These are phyloP conservation scores for Camellia oleifera DNA, from an alignment of 179 eudicot genomes.

Conservation along the genomic window DNA sequence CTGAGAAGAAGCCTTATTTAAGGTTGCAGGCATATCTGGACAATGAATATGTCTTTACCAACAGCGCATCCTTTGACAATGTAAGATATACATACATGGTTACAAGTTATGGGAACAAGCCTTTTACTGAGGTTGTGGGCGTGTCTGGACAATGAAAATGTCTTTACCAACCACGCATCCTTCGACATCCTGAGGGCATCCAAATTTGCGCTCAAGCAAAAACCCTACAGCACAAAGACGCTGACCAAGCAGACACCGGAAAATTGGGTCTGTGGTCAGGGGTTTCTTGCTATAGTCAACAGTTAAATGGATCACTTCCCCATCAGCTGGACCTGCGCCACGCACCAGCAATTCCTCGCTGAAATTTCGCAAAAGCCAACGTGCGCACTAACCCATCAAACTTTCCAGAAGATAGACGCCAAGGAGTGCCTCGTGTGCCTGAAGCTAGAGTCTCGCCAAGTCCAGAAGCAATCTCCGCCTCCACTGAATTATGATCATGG, in stretches of 20 bases:
- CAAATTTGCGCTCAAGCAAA: constrained; percentile 78
- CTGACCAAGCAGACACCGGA: constrained; percentile 68
- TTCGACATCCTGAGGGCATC: constrained; percentile 87
- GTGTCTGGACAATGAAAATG: constrained; percentile 77
- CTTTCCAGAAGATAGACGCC: constrained; percentile 77
- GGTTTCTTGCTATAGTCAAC: constrained; percentile 89
- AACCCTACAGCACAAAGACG: constrained; percentile 80
- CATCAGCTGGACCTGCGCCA: constrained; percentile 60
- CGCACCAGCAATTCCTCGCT: constrained; percentile 78
- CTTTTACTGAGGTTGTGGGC: constrained; percentile 69
- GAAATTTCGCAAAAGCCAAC: constrained; percentile 86
- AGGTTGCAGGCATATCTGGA: constrained; percentile 97
- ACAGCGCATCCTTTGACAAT: constrained; percentile 83
- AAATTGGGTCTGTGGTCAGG: constrained; percentile 60
- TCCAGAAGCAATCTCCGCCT: constrained; percentile 90
- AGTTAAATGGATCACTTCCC: constrained; percentile 58
- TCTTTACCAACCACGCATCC: constrained; percentile 90
- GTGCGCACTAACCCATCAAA: constrained; percentile 62
- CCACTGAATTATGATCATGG: constrained; percentile 50
- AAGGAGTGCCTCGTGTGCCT: constrained; percentile 92
- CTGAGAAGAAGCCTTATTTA: not conserved
- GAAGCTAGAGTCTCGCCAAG: constrained; percentile 94
- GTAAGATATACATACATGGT: not conserved
- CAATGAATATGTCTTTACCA: constrained; percentile 73
- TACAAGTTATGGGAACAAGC: not conserved